phyloP scores from a whole-genome alignment of 1,284 basidiomycete species.

The Calocybe gambosa region DNA sequence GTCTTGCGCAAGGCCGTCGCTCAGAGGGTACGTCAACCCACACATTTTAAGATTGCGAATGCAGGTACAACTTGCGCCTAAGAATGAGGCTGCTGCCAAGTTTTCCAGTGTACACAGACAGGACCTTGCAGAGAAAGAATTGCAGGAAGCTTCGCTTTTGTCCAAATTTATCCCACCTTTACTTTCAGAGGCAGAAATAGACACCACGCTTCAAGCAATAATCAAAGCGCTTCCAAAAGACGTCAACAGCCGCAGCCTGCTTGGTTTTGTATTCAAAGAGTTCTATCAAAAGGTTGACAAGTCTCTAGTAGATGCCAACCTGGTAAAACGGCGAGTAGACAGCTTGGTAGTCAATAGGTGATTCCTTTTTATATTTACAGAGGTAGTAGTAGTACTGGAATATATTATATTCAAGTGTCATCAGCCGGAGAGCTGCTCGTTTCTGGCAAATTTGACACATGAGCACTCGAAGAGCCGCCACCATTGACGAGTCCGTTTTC shows the following conservation, averaged over 20 bases:
- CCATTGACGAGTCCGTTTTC: conserved; percentile 3
- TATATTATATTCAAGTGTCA: conserved; percentile 6
- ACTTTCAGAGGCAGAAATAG: conserved; percentile 49
- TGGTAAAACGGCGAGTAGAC: conserved; percentile 49
- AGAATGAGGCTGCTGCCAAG: conserved; percentile 57
- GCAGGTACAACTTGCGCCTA: neutral
- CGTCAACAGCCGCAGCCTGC: conserved; percentile 30
- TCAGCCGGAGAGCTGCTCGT: neutral
- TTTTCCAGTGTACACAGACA: conserved; percentile 50
- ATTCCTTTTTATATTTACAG: conserved; percentile 8
- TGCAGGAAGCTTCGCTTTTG: conserved; percentile 48
- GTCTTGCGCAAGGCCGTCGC: conserved; percentile 54
- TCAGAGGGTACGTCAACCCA: conserved; percentile 44
- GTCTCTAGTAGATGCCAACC: conserved; percentile 46
- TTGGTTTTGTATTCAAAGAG: conserved; percentile 49
- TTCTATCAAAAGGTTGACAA: conserved; percentile 61
- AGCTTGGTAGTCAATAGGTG: conserved; percentile 29
- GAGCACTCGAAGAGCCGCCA: neutral
- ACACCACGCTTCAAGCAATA: conserved; percentile 39
- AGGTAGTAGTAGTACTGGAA: neutral
- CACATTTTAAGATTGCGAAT: neutral
- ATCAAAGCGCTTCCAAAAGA: conserved; percentile 27
- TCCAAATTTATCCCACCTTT: conserved; percentile 53
- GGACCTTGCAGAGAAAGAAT: conserved; percentile 63
- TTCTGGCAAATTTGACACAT: conserved; percentile 4